These are phyloP conservation scores for Boletus smithii DNA, from an alignment of 1,284 basidiomycete species.

Conservation along the genomic window DNA sequence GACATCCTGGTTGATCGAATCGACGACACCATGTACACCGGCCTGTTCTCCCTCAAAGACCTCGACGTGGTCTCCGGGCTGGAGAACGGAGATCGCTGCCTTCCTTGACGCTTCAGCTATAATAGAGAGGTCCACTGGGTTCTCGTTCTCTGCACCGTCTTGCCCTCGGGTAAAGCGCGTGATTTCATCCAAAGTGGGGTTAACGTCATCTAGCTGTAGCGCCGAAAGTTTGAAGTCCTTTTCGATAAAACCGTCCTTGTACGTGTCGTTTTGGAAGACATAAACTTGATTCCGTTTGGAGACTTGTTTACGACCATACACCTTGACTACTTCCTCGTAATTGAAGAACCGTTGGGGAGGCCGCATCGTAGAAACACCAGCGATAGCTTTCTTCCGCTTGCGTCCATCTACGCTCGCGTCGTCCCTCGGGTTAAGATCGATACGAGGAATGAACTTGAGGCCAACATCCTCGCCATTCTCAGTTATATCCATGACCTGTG, in stretches of 20 bases:
- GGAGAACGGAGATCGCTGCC: constrained; percentile 85
- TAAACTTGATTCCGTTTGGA: constrained; percentile 69
- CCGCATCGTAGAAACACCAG: constrained; percentile 56
- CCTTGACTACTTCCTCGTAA: constrained; percentile 87
- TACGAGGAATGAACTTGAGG: constrained; percentile 92
- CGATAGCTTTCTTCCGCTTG: constrained; percentile 66
- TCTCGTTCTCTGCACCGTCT: constrained; percentile 61
- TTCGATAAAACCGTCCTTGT: constrained; percentile 92
- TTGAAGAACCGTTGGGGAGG: constrained; percentile 94
- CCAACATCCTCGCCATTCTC: constrained; percentile 95
- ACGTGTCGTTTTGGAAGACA: constrained; percentile 92
- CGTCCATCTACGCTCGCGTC: constrained; percentile 62
- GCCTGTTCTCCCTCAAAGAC: constrained; percentile 96
- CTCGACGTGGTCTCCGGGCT: constrained; percentile 96
- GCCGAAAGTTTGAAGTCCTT: constrained; percentile 90
- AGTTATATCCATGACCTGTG: constrained; percentile 90
- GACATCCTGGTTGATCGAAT: constrained; percentile 84
- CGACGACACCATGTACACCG: constrained; percentile 89
- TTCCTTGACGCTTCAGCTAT: constrained; percentile 88
- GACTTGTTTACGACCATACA: constrained; percentile 78
- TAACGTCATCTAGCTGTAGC: constrained; percentile 84
- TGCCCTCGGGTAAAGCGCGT: constrained; percentile 79
- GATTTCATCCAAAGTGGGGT: constrained; percentile 95
- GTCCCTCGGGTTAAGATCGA: constrained; percentile 91
- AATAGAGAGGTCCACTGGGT: constrained; percentile 70